Evolutionary conservation across 108 stramenopile genomes (phyloP).

Genomic region (Skeletonema tropicum): DNA sequence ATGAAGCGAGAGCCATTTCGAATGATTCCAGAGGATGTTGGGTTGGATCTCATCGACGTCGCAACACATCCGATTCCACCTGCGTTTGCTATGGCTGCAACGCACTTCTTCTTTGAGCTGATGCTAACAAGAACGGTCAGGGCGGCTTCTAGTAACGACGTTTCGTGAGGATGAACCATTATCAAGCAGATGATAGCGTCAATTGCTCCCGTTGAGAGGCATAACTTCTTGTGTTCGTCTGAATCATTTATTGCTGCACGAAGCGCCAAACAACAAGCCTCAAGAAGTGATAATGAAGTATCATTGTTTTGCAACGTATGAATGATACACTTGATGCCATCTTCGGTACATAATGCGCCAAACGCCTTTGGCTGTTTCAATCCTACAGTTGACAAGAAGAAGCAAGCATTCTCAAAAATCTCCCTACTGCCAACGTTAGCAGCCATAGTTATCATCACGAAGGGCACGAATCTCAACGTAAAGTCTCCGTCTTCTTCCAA

Average conservation of each 20-base stretch:
- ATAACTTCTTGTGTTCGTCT: slow-evolving; percentile 40
- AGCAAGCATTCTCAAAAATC: slow-evolving; percentile 20
- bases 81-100: slow-evolving; percentile 47
- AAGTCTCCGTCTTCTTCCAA: background rate
- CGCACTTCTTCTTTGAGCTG: slow-evolving; percentile 31
- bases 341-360: slow-evolving; percentile 17
- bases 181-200: slow-evolving; percentile 61
- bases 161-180: slow-evolving; percentile 50
- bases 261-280: slow-evolving; percentile 57
- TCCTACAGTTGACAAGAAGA: slow-evolving; percentile 17
- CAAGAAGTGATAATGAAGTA: slow-evolving; percentile 54
- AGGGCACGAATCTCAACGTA: slow-evolving; percentile 7
- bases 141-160: slow-evolving; percentile 54
- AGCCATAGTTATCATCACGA: slow-evolving; percentile 8
- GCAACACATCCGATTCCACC: slow-evolving; percentile 56
- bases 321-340: slow-evolving; percentile 16
- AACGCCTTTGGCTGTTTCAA: slow-evolving; percentile 6
- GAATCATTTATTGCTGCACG: slow-evolving; percentile 40
- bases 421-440: background rate
- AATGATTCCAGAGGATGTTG: slow-evolving; percentile 30
- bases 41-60: slow-evolving; percentile 59
- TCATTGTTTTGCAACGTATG: slow-evolving; percentile 55
- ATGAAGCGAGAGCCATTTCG: slow-evolving; percentile 51
- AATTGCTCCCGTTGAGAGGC: slow-evolving; percentile 47
- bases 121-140: slow-evolving; percentile 52